Evolutionary conservation across 2,329 filamentous ascomycete genomes (phyloP), one percentile per base, ranked within the genome.

Genomic region (Hansfordia pulvinata): DNA sequence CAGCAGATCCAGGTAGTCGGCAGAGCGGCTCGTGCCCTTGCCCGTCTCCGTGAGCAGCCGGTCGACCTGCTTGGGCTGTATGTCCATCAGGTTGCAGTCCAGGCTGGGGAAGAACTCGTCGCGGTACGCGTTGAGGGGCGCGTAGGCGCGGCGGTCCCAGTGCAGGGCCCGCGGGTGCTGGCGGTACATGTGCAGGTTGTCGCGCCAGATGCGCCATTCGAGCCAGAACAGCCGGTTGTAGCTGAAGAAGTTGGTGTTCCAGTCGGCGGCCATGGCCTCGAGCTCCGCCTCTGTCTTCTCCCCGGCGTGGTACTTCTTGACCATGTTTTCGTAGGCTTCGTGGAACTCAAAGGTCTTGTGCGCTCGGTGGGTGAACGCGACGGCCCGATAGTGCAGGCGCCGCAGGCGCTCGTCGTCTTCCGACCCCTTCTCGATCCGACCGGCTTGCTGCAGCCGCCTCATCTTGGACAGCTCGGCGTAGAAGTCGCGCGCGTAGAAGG

Each of bases 101-200:
- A 60, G 49, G 14, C 63, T 56, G 2, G 82, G 83, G 46, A 63
- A 82, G 40, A 83, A 76, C 36, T 93, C 85, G 1, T 63, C 42
- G 0, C 50, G 27, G 4, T 56, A 33, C 3, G 69, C 64, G 14
- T 56, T 49, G 10, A 93, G 56, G 0, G 83, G 79, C 40, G 93
- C 82, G 40, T 70, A 73, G 2, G 58, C 53, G 10, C 85, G 72
- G 2, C 66, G 62, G 47, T 93, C 83, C 71, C 76, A 86, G 15
- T 60, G 40, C 4, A 88, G 48, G 1, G 62, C 39, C 0, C 71
- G 65, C 2, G 62, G 56, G 1, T 58, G 39, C 47, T 63, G 56
- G 26, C 53, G 46, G 39, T 64, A 58, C 10, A 64, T 36, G 35
- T 68, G 64, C 23, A 61, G 46, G 41, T 74, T 70, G 39, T 80